Evolutionary conservation across 2,329 filamentous ascomycete genomes (phyloP), one percentile per base, ranked within the genome.

Genomic region (Exophiala calicioides): DNA sequence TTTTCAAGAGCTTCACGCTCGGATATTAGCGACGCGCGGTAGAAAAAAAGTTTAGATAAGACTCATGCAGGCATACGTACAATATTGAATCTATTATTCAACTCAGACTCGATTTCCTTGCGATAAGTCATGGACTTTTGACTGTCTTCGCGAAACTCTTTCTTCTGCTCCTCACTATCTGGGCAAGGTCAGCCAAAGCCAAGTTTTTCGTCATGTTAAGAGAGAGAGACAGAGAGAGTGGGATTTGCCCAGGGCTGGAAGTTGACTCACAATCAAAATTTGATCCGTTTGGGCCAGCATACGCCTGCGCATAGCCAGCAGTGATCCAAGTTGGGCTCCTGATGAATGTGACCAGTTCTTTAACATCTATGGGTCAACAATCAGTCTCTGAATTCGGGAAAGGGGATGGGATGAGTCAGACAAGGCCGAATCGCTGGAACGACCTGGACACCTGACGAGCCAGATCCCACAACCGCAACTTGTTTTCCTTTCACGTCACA

Each of bases 381-480:
- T n/a, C n/a, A n/a, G n/a, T n/a, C n/a, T n/a, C n/a, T n/a, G n/a
- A n/a, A n/a, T n/a, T n/a, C n/a, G n/a, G n/a, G n/a, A n/a, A n/a
- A n/a, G n/a, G n/a, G n/a, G n/a, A n/a, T n/a, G n/a, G n/a, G n/a
- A n/a, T n/a, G n/a, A n/a, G n/a, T n/a, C n/a, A n/a, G n/a, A n/a
- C n/a, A 3, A n/a, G 64, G 64, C 38, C 70, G 66, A 34, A 70
- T 64, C 0, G 62, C 63, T 0, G 68, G 66, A 8, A 70, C 57
- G 15, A 60, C 41, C 24, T 60, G 57, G 19, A 58, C 54, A 1
- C 53, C 58, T 3, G 45, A 52, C 1, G 54, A 58, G 8, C 57
- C 58, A 41, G 50, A 52, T 4, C 59, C 53, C 35, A 61, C 56
- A 4, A 61, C 27, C 4, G 53, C 58, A 7, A 61, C 51, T 19